Evolutionary conservation across 208 protist species (phyloP).

Genomic region (Trypanosoma caninum): DNA sequence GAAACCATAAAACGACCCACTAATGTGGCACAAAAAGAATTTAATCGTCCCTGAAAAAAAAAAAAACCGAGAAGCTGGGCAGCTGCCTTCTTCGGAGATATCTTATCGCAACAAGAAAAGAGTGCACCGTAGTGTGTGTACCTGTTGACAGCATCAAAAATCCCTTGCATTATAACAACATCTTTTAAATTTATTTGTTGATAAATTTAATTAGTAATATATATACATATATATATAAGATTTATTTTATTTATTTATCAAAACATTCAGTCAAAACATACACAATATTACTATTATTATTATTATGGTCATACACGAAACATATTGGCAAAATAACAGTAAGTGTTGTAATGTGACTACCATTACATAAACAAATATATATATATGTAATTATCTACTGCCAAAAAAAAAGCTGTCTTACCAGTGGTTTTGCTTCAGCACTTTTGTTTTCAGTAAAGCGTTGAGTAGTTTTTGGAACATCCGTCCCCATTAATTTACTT

Average conservation of each 20-base stretch:
- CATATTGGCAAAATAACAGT: neutral
- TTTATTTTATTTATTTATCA: neutral
- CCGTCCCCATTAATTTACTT: constrained; percentile 64
- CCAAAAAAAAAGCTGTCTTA: constrained; percentile 90
- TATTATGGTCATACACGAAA: neutral
- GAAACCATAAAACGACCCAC: constrained; percentile 64
- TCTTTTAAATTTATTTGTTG: constrained; percentile 1
- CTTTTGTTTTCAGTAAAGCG: constrained; percentile 1
- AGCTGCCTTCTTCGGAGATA: constrained; percentile 32
- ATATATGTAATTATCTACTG: constrained; percentile 34
- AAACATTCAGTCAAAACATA: too few species aligned
- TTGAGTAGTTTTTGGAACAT: neutral
- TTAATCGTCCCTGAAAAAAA: constrained; percentile 29
- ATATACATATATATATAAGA: constrained; percentile 6
- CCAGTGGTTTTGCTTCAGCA: constrained; percentile 62
- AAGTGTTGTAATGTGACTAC: neutral
- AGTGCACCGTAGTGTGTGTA: constrained; percentile 34
- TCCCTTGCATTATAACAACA: constrained; percentile 51
- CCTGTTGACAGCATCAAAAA: constrained; percentile 56
- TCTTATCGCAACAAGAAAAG: constrained; percentile 23
- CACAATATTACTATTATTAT: too few species aligned
- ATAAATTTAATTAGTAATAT: constrained; percentile 9
- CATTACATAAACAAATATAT: neutral
- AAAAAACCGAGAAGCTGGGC: constrained; percentile 54
- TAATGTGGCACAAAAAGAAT: constrained; percentile 42